A percentile compares a stretch with the other conserved stretches of the same genome.
Evolutionary conservation across 2,329 filamentous ascomycete species (phyloP).

Genomic region (Cercospora nicotianae): DNA sequence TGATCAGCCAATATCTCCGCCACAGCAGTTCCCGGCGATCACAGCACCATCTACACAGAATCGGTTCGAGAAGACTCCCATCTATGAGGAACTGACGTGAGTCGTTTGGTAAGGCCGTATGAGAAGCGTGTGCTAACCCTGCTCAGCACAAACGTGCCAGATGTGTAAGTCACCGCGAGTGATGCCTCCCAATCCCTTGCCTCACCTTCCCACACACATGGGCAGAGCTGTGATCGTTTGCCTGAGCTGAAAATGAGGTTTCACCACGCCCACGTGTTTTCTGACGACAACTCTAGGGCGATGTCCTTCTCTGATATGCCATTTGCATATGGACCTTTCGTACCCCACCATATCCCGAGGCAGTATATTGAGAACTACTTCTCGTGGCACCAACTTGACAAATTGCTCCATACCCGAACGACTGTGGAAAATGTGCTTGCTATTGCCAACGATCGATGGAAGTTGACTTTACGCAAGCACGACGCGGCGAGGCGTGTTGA

Average conservation of each 20-base stretch:
- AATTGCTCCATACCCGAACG: constrained; percentile 51
- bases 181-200: not conserved
- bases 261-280: not conserved
- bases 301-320: constrained; percentile 57
- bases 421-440: constrained; percentile 54
- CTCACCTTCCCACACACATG: not conserved
- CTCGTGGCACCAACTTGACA: constrained; percentile 51
- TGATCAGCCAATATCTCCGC: constrained; percentile 51
- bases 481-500: constrained; percentile 49
- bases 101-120: not conserved
- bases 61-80: constrained; percentile 51
- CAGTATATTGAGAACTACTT: constrained; percentile 61
- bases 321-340: constrained; percentile 59
- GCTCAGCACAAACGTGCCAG: constrained; percentile 54
- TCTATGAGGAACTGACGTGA: constrained; percentile 53
- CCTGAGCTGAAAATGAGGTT: not conserved
- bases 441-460: constrained; percentile 45
- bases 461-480: constrained; percentile 50
- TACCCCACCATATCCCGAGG: constrained; percentile 55
- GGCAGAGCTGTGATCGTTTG: not conserved
- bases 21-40: constrained; percentile 44
- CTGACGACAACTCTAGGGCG: constrained; percentile 33
- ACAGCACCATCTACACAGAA: constrained; percentile 48
- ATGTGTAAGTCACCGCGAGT: constrained; percentile 38
- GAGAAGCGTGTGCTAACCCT: not conserved